Evolutionary conservation across 2,329 filamentous ascomycete species (phyloP).

Genomic region (Talaromyces sp.): DNA sequence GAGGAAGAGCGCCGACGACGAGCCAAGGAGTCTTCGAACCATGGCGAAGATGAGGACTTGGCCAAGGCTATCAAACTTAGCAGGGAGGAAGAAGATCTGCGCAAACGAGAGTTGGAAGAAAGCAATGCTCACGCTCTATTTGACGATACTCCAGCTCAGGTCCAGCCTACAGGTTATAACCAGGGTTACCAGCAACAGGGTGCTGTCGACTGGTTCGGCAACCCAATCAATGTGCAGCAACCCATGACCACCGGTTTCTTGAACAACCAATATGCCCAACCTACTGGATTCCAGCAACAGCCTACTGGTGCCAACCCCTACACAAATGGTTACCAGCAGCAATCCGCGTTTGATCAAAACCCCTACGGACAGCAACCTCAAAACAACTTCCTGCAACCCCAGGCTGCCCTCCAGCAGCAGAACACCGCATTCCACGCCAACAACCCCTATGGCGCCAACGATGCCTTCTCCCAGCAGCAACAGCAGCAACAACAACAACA

Average conservation of each 20-base stretch:
- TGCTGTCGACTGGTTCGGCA: constrained; percentile 95
- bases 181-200: constrained; percentile 97
- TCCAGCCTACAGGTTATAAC: constrained; percentile 86
- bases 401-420: constrained; percentile 59
- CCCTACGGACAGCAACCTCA: constrained; percentile 42
- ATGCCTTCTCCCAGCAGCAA: constrained; percentile 46
- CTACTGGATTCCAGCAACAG: constrained; percentile 68
- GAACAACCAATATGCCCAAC: constrained; percentile 73
- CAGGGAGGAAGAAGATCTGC: constrained; percentile 83
- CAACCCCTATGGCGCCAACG: constrained; percentile 58
- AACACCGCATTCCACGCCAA: constrained; percentile 60
- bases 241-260: constrained; percentile 69
- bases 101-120: constrained; percentile 83
- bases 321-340: constrained; percentile 70
- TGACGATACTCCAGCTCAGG: constrained; percentile 72
- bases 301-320: constrained; percentile 71
- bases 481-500: constrained; percentile 39
- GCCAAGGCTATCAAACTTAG: constrained; percentile 94
- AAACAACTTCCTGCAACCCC: constrained; percentile 52
- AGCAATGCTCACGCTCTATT: constrained; percentile 86
- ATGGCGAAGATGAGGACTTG: constrained; percentile 85
- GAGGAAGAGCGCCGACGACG: constrained; percentile 85
- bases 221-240: constrained; percentile 79
- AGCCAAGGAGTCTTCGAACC: constrained; percentile 54
- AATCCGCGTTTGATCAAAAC: constrained; percentile 67